A percentile compares a stretch with the other conserved stretches of the same genome.
These are phyloP conservation scores for Cynara cardunculus DNA, from an alignment of 129 eudicot species.

Conservation along the genomic window DNA sequence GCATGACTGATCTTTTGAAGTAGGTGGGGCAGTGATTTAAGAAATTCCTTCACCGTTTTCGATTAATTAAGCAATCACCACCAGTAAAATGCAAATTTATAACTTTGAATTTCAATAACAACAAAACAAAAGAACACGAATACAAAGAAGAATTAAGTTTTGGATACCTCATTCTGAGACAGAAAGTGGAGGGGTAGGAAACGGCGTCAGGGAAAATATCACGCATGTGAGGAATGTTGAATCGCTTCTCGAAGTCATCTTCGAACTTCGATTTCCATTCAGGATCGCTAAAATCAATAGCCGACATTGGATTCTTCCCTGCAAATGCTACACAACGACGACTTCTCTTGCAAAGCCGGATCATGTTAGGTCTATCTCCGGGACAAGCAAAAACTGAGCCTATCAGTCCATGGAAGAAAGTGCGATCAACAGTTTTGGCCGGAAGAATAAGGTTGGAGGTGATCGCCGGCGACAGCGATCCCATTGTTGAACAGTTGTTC, in stretches of 20 bases:
- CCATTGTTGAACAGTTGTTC: conserved; percentile 40
- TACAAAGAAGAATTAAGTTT: not conserved
- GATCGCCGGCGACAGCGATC: conserved; percentile 74
- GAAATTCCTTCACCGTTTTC: not conserved
- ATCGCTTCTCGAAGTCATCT: conserved; percentile 60
- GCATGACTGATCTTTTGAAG: conserved; percentile 5
- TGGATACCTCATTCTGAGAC: conserved; percentile 75
- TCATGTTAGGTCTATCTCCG: conserved; percentile 2
- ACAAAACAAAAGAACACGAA: not conserved
- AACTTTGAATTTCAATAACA: not conserved
- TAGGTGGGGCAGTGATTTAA: not conserved
- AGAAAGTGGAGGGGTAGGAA: conserved; percentile 82
- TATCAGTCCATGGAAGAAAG: conserved; percentile 15
- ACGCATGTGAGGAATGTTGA: conserved; percentile 70
- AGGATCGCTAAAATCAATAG: conserved; percentile 66
- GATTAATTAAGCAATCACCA: not conserved
- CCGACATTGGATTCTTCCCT: not conserved
- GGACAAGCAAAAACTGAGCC: conserved; percentile 7
- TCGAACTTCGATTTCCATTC: conserved; percentile 70
- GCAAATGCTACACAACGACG: conserved; percentile 16
- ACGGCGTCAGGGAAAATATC: conserved; percentile 51
- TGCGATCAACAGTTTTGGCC: conserved; percentile 24
- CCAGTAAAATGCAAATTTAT: not conserved
- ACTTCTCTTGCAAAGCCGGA: conserved; percentile 8
- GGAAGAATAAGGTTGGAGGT: conserved; percentile 32